Conservation (phyloP, 2,329 filamentous ascomycete genomes). For the Knufia fluminis region DNA sequence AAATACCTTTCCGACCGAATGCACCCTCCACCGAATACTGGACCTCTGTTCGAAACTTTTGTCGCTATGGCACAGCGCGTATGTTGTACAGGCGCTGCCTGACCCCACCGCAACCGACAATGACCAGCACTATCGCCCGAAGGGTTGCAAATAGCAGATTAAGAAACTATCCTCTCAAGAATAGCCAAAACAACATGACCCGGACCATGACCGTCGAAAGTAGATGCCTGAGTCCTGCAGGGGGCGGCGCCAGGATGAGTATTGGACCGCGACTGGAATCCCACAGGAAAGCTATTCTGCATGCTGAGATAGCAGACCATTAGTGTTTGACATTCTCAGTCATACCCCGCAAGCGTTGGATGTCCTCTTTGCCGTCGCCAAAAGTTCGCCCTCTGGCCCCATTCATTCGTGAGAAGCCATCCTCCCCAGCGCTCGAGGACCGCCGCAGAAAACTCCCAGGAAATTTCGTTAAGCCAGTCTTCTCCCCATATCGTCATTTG, state of each 20-base stretch:
- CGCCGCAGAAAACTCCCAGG: slow-evolving; percentile 35
- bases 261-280: no score
- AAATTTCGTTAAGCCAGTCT: slow-evolving; percentile 34
- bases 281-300: no score
- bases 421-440: slow-evolving; percentile 33
- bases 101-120: background rate
- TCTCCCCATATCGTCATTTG: slow-evolving; percentile 38
- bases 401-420: slow-evolving; percentile 32
- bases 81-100: background rate
- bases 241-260: no score
- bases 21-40: background rate
- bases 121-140: slow-evolving; percentile 1
- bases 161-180: background rate
- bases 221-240: no score
- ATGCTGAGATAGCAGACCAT: background rate
- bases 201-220: background rate
- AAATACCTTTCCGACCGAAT: background rate
- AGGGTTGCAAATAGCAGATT: background rate
- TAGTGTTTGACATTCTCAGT: no score
- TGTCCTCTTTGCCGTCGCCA: slow-evolving; percentile 34
- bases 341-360: slow-evolving; percentile 29
- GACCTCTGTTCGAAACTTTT: background rate
- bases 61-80: background rate
- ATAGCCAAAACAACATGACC: background rate
- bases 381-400: slow-evolving; percentile 34